A percentile compares a stretch with the other conserved stretches of the same genome.
phyloP scores from a whole-genome alignment of 2,329 filamentous ascomycete genomes.

The Thelonectria blattea region DNA sequence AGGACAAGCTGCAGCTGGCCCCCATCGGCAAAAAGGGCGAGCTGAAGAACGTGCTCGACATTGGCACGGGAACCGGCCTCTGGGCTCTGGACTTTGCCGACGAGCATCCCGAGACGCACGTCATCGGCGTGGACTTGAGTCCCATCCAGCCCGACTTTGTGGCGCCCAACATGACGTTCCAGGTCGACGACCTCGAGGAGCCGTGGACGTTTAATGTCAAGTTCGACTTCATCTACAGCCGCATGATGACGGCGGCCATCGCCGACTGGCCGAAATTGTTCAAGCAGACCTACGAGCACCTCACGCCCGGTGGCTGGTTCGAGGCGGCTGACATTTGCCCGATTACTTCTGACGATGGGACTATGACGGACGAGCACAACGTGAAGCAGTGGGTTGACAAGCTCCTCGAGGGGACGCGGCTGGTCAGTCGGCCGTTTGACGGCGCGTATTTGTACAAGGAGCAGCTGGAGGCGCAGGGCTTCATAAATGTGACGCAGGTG shows the following conservation, averaged over 20 bases:
- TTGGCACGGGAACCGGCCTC: slow-evolving; percentile 38
- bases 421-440: not conserved
- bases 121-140: slow-evolving; percentile 34
- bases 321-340: slow-evolving; percentile 4
- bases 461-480: not conserved
- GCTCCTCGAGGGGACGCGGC: not conserved
- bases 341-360: not conserved
- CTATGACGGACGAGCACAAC: not conserved
- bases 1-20: slow-evolving; percentile 30
- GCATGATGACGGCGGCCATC: slow-evolving; percentile 33
- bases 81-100: slow-evolving; percentile 39
- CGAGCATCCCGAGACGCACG: slow-evolving; percentile 26
- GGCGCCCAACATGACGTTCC: slow-evolving; percentile 35
- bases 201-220: slow-evolving; percentile 32
- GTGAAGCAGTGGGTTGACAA: not conserved
- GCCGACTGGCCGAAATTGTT: slow-evolving; percentile 33
- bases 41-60: slow-evolving; percentile 33
- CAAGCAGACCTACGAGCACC: slow-evolving; percentile 29
- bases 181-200: slow-evolving; percentile 37
- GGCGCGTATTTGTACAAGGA: not conserved
- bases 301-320: slow-evolving; percentile 22
- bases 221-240: slow-evolving; percentile 38
- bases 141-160: slow-evolving; percentile 32
- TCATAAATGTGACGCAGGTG: slow-evolving; percentile 46
- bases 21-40: slow-evolving; percentile 25